phyloP scores from a whole-genome alignment of 2,329 filamentous ascomycete species.

The Myriosclerotinia duriaeana region DNA sequence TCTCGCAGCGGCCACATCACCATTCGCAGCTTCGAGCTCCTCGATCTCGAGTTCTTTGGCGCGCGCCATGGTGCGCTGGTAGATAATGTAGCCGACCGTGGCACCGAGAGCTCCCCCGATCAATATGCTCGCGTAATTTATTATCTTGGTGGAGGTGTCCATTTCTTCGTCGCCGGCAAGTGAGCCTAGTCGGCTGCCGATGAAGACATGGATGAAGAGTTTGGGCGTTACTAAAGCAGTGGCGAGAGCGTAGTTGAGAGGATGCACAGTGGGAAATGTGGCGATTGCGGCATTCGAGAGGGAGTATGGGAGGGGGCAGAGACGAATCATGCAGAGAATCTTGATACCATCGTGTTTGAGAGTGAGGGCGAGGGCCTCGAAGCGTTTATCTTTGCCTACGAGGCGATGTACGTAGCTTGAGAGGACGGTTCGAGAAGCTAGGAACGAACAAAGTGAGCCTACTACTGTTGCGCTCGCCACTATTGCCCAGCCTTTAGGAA shows the following conservation, averaged over 20 bases:
- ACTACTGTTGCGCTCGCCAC: slow-evolving; percentile 73
- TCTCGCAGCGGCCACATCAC: slow-evolving; percentile 17
- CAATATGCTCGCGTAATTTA: slow-evolving; percentile 82
- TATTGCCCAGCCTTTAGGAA: slow-evolving; percentile 70
- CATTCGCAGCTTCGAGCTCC: slow-evolving; percentile 34
- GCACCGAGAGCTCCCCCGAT: slow-evolving; percentile 70
- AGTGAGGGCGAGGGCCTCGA: slow-evolving; percentile 83
- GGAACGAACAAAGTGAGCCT: slow-evolving; percentile 76
- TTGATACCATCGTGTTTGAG: slow-evolving; percentile 87
- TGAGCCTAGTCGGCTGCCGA: slow-evolving; percentile 77
- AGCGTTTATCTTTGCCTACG: slow-evolving; percentile 79
- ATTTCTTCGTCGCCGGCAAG: slow-evolving; percentile 83
- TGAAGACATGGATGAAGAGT: slow-evolving; percentile 86
- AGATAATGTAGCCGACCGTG: slow-evolving; percentile 81
- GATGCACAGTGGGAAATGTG: slow-evolving; percentile 85
- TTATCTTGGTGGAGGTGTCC: slow-evolving; percentile 70
- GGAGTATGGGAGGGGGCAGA: slow-evolving; percentile 91
- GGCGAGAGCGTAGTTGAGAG: slow-evolving; percentile 72
- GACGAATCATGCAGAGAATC: slow-evolving; percentile 84
- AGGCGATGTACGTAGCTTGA: slow-evolving; percentile 75
- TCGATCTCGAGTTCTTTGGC: slow-evolving; percentile 54
- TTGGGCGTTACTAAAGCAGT: slow-evolving; percentile 83
- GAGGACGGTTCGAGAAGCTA: slow-evolving; percentile 76
- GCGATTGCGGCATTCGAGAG: slow-evolving; percentile 92
- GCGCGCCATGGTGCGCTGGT: slow-evolving; percentile 65